These are phyloP conservation scores for Graphiopsis chlorocephala DNA, from an alignment of 2,329 filamentous ascomycete genomes.

Conservation along the genomic window DNA sequence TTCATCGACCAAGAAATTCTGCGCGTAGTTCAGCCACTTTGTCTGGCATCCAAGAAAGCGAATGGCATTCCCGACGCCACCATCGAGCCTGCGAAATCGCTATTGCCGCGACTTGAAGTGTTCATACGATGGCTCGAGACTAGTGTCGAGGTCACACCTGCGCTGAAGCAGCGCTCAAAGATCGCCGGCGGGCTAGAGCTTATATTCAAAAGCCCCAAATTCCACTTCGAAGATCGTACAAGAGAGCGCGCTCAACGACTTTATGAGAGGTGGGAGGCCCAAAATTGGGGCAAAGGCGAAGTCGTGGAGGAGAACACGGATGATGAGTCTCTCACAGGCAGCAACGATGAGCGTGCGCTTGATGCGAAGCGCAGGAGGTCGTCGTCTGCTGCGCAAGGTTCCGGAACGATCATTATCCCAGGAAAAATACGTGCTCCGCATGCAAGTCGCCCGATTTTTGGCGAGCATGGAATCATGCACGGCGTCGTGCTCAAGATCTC, in stretches of 20 bases:
- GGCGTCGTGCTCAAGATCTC: conserved; percentile 3
- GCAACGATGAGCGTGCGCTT: neutral
- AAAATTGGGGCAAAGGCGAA: conserved; percentile 23
- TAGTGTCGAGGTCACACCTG: conserved; percentile 20
- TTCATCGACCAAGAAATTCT: neutral
- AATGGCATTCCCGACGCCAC: neutral
- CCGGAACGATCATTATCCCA: neutral
- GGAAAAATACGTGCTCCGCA: conserved; percentile 16
- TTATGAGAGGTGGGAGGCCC: conserved; percentile 20
- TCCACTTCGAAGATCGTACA: conserved; percentile 18
- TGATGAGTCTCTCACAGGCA: neutral
- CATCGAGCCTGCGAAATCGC: neutral
- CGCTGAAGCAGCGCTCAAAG: conserved; percentile 18
- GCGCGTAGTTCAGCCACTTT: neutral
- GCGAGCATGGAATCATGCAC: conserved; percentile 28
- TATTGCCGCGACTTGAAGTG: conserved; percentile 18
- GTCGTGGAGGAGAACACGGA: conserved; percentile 4
- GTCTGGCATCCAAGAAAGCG: neutral
- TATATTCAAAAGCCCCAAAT: conserved; percentile 19
- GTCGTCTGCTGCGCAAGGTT: neutral
- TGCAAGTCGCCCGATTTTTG: conserved; percentile 25
- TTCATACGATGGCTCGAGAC: conserved; percentile 23
- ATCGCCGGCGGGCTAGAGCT: conserved; percentile 19
- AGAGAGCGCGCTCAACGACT: conserved; percentile 20
- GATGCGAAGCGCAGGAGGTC: conserved; percentile 12